These are phyloP conservation scores for Colletotrichum incanum DNA, from an alignment of 2,329 filamentous ascomycete genomes.

Conservation along the genomic window DNA sequence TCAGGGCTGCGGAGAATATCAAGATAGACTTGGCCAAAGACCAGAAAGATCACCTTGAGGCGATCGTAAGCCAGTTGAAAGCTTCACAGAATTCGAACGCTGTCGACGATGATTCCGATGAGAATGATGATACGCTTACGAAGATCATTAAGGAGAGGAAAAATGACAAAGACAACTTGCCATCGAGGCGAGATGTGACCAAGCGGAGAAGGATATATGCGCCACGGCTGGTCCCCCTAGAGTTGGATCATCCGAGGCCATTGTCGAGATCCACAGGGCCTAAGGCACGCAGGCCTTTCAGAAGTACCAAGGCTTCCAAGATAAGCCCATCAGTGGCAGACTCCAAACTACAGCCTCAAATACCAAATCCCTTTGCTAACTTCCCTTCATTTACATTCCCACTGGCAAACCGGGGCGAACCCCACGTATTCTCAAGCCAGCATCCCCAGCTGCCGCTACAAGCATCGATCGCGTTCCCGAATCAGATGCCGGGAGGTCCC, in stretches of 20 bases:
- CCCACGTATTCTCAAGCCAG: background rate
- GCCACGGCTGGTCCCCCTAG: background rate
- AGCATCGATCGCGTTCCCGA: background rate
- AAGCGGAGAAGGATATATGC: conserved; percentile 1
- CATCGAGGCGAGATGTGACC: background rate
- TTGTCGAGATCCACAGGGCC: background rate
- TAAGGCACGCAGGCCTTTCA: background rate
- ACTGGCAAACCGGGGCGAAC: background rate
- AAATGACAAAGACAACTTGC: background rate
- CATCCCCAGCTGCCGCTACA: background rate
- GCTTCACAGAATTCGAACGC: background rate
- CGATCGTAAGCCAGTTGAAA: background rate
- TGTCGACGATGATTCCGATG: background rate
- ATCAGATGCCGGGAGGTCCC: background rate
- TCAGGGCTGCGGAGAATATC: background rate
- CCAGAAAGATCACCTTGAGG: background rate
- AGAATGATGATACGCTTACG: background rate
- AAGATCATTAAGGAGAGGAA: conserved; percentile 9
- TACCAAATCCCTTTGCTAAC: background rate
- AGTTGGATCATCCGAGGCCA: background rate
- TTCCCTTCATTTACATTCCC: background rate
- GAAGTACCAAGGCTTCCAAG: background rate
- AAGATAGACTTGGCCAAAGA: background rate
- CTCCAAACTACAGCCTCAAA: background rate
- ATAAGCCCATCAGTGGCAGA: background rate